These are phyloP conservation scores for Coelastrella sp. DNA, from an alignment of 139 green algal species.

Conservation along the genomic window DNA sequence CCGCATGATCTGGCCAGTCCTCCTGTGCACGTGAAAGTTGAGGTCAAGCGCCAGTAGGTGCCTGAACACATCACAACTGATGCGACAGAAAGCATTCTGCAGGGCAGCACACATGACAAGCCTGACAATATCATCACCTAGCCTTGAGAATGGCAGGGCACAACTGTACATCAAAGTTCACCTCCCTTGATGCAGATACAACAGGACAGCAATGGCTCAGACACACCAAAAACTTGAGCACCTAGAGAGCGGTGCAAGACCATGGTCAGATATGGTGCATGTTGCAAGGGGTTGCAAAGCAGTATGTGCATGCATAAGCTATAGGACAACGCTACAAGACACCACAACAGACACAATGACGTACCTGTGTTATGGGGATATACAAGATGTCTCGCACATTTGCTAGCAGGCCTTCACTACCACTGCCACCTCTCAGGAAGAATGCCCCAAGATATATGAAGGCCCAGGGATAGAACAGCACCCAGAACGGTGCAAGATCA, in stretches of 20 bases:
- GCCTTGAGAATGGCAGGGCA: too few relatives aligned
- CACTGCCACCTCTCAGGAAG: slow-evolving; percentile 64
- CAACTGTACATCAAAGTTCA: too few relatives aligned
- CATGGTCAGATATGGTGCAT: too few relatives aligned
- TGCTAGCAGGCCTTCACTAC: slow-evolving; percentile 65
- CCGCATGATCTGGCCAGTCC: slow-evolving; percentile 85
- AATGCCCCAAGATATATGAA: slow-evolving; percentile 59
- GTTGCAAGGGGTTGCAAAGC: too few relatives aligned
- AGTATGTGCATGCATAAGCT: too few relatives aligned
- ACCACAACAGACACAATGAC: neutral
- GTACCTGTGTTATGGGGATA: slow-evolving; percentile 64
- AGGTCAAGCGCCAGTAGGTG: slow-evolving; percentile 86
- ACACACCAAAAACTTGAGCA: too few relatives aligned
- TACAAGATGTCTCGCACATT: slow-evolving; percentile 65
- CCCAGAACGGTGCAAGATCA: slow-evolving; percentile 51
- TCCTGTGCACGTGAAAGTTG: slow-evolving; percentile 88
- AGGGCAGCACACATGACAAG: neutral
- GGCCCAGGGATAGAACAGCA: slow-evolving; percentile 61
- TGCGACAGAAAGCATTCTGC: slow-evolving; percentile 62
- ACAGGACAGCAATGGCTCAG: too few relatives aligned
- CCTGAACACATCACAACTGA: slow-evolving; percentile 81
- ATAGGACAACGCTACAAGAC: too few relatives aligned
- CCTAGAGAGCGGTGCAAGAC: too few relatives aligned
- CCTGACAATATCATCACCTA: too few relatives aligned
- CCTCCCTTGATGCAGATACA: too few relatives aligned